Evolutionary conservation across 179 eudicot genomes (phyloP), one percentile per base, ranked within the genome.

Genomic region (Heliamphora ciliata): DNA sequence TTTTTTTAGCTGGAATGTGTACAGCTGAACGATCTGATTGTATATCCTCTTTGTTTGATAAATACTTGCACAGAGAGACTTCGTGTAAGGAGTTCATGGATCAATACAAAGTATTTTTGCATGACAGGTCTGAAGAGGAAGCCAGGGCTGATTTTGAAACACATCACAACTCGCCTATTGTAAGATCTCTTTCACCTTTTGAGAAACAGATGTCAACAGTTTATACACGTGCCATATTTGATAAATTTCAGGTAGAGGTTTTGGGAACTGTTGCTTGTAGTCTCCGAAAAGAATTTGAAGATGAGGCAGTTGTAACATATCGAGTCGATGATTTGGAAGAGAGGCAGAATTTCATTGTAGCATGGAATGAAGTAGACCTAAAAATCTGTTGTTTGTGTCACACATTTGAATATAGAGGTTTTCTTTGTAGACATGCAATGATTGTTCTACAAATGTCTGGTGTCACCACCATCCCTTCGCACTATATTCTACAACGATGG

Each of bases 221-320:
- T 31, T 91, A 90, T 67, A 91, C 94, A 46, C 82, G 76, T 79
- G 81, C 87, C 31, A 84, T 91, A 76, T 91, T 87, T 81, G 86
- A 86, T 83, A 87, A 87, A 79, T 89, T 87, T 78, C 94, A 91
- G 82, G 89, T 76, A 76, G 93, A 91, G 86, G 88, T 89, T 64
- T 87, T 87, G 81, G 92, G 91, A 77, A 83, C 85, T 9, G 84
- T 75, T 71, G 86, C 89, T 52, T 91, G 92, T 86, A 83, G 82
- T 80, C 18, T 84, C 76, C 84, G 83, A 86, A 80, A 87, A 76
- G 85, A 86, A 83, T 85, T 84, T 79, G 85, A 76, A 79, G 80
- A 88, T 84, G 79, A 83, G 85, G 85, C 87, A 88, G 84, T 82
- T 81, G 40, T 84, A 83, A 65, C 83, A 79, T 89, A 79, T 83